These are phyloP conservation scores for Fraxinus cuspidata DNA, from an alignment of 257 asterid genomes.

Conservation along the genomic window DNA sequence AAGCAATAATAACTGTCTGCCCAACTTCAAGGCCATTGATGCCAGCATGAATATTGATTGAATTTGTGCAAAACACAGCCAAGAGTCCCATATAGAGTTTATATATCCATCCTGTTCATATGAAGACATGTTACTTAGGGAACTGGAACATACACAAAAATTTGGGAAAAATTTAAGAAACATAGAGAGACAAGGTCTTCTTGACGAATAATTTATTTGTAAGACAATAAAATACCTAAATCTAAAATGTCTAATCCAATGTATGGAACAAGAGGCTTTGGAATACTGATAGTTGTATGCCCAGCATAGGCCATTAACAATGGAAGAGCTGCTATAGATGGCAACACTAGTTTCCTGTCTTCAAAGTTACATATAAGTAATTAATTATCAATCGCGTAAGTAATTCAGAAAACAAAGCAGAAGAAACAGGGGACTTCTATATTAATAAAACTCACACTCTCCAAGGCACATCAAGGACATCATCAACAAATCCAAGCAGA, in stretches of 20 bases:
- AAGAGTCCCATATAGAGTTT: conserved; percentile 91
- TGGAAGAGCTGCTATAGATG: conserved; percentile 92
- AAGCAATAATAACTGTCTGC: conserved; percentile 84
- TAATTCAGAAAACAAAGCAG: not conserved
- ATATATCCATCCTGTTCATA: conserved; percentile 73
- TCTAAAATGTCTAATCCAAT: conserved; percentile 66
- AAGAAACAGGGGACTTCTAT: not conserved
- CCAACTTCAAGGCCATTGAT: conserved; percentile 98
- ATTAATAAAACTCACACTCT: conserved; percentile 74
- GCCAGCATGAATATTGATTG: conserved; percentile 92
- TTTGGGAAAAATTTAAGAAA: not conserved
- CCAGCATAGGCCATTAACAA: conserved; percentile 96
- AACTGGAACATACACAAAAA: not conserved
- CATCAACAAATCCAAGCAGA: conserved; percentile 94
- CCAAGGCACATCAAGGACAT: conserved; percentile 98
- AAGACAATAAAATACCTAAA: conserved; percentile 48
- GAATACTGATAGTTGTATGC: conserved; percentile 80
- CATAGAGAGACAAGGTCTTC: not conserved
- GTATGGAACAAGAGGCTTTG: conserved; percentile 78
- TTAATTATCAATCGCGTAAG: conserved; percentile 26
- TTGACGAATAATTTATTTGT: not conserved
- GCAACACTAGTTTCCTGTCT: conserved; percentile 77
- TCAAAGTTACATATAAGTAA: conserved; percentile 36
- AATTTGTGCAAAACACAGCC: conserved; percentile 95
- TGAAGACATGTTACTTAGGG: conserved; percentile 19